Evolutionary conservation across 2,329 filamentous ascomycete genomes (phyloP).

Genomic region (Phoma herbarum): DNA sequence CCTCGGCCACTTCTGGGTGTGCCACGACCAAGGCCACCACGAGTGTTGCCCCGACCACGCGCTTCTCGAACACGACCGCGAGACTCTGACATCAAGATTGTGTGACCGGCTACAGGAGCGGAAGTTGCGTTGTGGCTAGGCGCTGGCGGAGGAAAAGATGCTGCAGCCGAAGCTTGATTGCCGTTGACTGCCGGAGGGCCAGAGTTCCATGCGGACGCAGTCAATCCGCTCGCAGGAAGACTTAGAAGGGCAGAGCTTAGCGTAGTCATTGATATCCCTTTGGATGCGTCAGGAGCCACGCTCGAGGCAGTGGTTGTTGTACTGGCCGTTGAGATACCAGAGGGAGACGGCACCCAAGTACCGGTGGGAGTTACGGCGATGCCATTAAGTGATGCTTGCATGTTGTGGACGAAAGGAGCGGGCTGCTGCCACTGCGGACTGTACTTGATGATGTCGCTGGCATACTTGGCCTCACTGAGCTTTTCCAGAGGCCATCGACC

Average conservation of each 20-base stretch:
- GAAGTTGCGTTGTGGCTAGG: neutral
- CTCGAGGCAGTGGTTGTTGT: neutral
- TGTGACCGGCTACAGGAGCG: neutral
- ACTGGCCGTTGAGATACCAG: neutral
- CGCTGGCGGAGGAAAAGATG: neutral
- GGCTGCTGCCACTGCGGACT: neutral
- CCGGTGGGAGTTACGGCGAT: neutral
- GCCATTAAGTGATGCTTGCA: conserved; percentile 7
- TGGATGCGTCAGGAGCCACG: neutral
- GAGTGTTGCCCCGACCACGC: neutral
- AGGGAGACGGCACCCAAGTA: neutral
- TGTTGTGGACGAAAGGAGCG: neutral
- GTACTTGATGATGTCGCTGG: neutral
- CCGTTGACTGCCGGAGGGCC: too few species aligned
- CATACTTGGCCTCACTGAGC: neutral
- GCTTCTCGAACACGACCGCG: neutral
- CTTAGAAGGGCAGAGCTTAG: neutral
- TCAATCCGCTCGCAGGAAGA: too few species aligned
- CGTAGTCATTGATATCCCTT: neutral
- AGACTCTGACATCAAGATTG: neutral
- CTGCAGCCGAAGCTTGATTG: neutral
- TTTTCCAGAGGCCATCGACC: conserved; percentile 4
- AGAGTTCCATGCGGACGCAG: too few species aligned
- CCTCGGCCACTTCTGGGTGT: neutral
- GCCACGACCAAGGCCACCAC: neutral